These are phyloP conservation scores for Leavenworthia alabamica DNA, from an alignment of 345 rosid species.

Conservation along the genomic window DNA sequence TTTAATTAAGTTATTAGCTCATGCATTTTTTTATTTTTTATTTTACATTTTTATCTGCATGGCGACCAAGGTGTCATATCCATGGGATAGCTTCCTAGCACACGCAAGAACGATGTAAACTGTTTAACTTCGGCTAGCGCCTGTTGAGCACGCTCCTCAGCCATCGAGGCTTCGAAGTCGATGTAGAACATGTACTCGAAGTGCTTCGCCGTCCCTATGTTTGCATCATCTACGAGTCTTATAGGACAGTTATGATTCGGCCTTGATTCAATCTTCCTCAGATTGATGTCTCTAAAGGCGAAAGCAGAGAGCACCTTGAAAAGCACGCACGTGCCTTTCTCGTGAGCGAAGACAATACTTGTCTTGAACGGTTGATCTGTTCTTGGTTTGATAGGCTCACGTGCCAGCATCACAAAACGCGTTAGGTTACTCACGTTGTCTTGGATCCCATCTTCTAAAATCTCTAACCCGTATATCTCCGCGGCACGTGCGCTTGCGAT, in stretches of 20 bases:
- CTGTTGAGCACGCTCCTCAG: conserved; percentile 76
- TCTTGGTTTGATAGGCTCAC: conserved; percentile 84
- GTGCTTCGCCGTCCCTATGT: conserved; percentile 76
- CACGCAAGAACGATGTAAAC: conserved; percentile 86
- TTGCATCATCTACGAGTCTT: conserved; percentile 66
- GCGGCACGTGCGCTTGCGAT: conserved; percentile 87
- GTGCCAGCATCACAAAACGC: conserved; percentile 81
- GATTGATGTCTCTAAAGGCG: conserved; percentile 70
- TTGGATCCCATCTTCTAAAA: conserved; percentile 74
- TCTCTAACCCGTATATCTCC: conserved; percentile 62
- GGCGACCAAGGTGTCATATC: conserved; percentile 95
- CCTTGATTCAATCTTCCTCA: conserved; percentile 85
- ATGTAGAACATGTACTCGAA: conserved; percentile 88
- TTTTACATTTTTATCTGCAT: not conserved
- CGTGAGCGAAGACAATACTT: conserved; percentile 88
- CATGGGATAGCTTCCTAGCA: conserved; percentile 85
- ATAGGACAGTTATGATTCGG: conserved; percentile 77
- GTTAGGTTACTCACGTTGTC: conserved; percentile 79
- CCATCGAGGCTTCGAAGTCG: conserved; percentile 93
- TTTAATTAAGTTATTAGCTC: too few relatives aligned
- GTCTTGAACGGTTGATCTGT: conserved; percentile 85
- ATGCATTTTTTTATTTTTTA: not conserved
- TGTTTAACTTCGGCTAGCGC: conserved; percentile 93
- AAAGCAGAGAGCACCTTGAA: conserved; percentile 82
- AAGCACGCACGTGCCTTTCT: conserved; percentile 75